A percentile compares a stretch with the other conserved stretches of the same genome.
Evolutionary conservation across 306 rosid genomes (phyloP).

Genomic region (Rubus parviflorus): DNA sequence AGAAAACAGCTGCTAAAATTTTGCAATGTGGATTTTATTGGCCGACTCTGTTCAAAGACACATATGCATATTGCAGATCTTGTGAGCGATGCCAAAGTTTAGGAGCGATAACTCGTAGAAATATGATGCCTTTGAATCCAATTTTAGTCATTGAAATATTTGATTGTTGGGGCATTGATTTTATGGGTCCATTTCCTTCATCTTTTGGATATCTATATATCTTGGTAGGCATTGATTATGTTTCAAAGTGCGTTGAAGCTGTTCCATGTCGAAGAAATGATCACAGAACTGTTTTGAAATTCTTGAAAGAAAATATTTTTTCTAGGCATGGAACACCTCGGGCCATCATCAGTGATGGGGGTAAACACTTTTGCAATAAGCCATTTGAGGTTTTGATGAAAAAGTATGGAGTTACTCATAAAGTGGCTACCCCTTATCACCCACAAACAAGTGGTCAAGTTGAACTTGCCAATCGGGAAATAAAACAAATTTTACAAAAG

Average conservation of each 20-base stretch:
- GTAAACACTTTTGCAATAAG: neutral
- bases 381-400: neutral
- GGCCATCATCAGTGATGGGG: neutral
- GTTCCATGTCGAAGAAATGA: neutral
- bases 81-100: no score
- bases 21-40: neutral
- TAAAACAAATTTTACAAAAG: neutral
- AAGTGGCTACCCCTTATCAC: neutral
- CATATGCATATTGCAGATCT: no score
- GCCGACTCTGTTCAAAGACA: no score
- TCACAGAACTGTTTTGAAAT: neutral
- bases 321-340: neutral
- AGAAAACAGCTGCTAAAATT: neutral
- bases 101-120: no score
- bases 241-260: neutral
- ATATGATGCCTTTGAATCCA: slow-evolving; percentile 4
- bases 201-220: neutral
- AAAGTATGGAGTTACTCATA: slow-evolving; percentile 1
- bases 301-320: neutral
- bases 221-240: neutral
- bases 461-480: neutral
- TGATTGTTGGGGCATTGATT: slow-evolving; percentile 1
- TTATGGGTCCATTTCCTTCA: neutral
- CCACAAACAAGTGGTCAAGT: neutral
- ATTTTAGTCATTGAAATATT: neutral